These are phyloP conservation scores for Echinochloa phyllopogon DNA, from an alignment of 176 grass and related monocot species.

Conservation along the genomic window DNA sequence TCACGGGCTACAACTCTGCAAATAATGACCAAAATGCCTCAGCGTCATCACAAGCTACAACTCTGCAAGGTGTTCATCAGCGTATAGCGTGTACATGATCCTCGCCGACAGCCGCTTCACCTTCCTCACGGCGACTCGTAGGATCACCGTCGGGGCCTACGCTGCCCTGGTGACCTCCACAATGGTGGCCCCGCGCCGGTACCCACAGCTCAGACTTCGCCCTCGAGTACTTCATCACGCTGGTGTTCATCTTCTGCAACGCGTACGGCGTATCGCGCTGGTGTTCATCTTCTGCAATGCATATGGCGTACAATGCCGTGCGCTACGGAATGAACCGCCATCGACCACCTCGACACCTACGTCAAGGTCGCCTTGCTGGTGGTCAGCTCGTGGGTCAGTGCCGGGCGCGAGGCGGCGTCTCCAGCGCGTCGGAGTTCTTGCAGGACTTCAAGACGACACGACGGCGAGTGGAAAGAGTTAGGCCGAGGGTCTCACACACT, in stretches of 20 bases:
- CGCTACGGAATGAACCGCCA: constrained; percentile 45
- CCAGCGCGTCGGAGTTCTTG: constrained; percentile 32
- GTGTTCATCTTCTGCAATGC: constrained; percentile 51
- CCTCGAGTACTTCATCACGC: constrained; percentile 34
- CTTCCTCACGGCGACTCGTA: too few relatives aligned
- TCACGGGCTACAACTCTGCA: too few relatives aligned
- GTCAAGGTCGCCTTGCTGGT: constrained; percentile 44
- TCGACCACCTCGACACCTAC: constrained; percentile 36
- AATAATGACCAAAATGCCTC: too few relatives aligned
- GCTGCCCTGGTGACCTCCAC: background rate
- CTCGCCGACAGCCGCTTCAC: too few relatives aligned
- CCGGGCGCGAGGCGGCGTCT: constrained; percentile 31
- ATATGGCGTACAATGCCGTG: constrained; percentile 42
- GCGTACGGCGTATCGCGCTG: too few relatives aligned
- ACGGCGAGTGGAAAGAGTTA: too few relatives aligned
- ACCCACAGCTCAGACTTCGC: constrained; percentile 31
- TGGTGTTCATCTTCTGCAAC: too few relatives aligned
- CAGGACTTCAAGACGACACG: constrained; percentile 53
- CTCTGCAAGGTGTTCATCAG: too few relatives aligned
- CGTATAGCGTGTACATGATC: too few relatives aligned
- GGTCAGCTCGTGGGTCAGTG: constrained; percentile 37
- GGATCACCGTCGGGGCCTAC: background rate
- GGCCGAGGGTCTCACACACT: too few relatives aligned
- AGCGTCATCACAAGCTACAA: too few relatives aligned
- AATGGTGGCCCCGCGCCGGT: background rate